Base-by-base conservation (phyloP, 2,329 filamentous ascomycete genomes). In the Nothophoma quercina region DNA sequence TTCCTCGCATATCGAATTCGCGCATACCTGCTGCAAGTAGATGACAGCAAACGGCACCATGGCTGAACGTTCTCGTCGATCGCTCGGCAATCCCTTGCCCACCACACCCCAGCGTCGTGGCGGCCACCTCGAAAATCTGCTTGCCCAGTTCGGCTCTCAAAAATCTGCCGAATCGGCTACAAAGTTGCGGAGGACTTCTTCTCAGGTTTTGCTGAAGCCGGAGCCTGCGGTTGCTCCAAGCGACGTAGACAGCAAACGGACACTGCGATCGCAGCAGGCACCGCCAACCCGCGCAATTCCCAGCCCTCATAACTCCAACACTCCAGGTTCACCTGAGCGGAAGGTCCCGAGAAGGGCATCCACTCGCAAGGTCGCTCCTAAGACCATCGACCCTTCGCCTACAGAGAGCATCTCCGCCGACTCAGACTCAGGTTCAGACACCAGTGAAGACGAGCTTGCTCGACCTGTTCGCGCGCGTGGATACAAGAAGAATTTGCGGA, bases 91-190 rank as follows among this genome's bases (percentile, higher is more conserved):
- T 22, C 59, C 66, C 2, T 56, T 63, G 35, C 62, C 64, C 33
- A 58, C 55, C 0, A 71, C 70, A 1, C 65, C 66, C 12, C 65
- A 59, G 53, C 64, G 65, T 40, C 59, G 41, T 10, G 62, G 64
- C 29, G 63, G 64, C 7, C 46, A 55, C 5, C 51, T 66, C 3
- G 40, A 67, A 10, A 55, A 63, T 40, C 58, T 74, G 12, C 60
- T 73, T n/a, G 59, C 56, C 4, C 62, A 65, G 25, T 74, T 74
- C 38, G 67, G 64, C 2, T 67, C 68, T 0, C 62, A 61, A 18
- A 66, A 44, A 16, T 69, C 66, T 13, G 63, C 67, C 3, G 67
- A 65, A 7, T 73, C 72, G 0, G 69, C 67, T 1, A 72, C 70
- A 6, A 69, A 69, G 43, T 57, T 58, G 23, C 58, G 65, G n/a